phyloP scores from a whole-genome alignment of 1,284 basidiomycete species.

The Pisolithus thermaeus region DNA sequence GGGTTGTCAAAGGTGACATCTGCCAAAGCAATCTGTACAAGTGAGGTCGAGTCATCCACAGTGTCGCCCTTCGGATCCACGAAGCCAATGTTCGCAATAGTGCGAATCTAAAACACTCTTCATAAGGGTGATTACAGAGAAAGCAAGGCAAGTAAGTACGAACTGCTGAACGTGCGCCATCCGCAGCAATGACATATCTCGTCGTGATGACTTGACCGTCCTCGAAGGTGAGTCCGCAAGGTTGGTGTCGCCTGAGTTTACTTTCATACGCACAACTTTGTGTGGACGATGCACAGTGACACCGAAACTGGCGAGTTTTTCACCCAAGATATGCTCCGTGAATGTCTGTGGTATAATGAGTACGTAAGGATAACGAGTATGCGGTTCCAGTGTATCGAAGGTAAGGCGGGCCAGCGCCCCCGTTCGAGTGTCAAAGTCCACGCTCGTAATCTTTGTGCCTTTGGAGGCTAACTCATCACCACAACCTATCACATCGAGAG shows the following conservation, averaged over 20 bases:
- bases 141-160: slow-evolving; percentile 13
- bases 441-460: slow-evolving; percentile 30
- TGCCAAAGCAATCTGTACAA: slow-evolving; percentile 27
- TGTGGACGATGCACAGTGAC: slow-evolving; percentile 20
- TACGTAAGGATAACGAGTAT: slow-evolving; percentile 43
- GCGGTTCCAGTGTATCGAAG: slow-evolving; percentile 27
- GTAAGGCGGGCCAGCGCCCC: slow-evolving; percentile 25
- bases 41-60: slow-evolving; percentile 4
- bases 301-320: slow-evolving; percentile 28
- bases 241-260: slow-evolving; percentile 14
- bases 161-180: slow-evolving; percentile 49
- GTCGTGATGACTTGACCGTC: slow-evolving; percentile 40
- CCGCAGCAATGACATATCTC: slow-evolving; percentile 49
- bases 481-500: slow-evolving; percentile 41
- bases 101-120: slow-evolving; percentile 4
- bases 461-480: slow-evolving; percentile 34
- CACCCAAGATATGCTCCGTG: slow-evolving; percentile 40
- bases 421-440: slow-evolving; percentile 30
- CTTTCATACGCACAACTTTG: slow-evolving; percentile 26
- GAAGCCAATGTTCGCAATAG: slow-evolving; percentile 9
- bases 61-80: slow-evolving; percentile 3
- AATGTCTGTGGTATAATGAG: slow-evolving; percentile 41
- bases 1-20: slow-evolving; percentile 24
- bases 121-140: neutral
- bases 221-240: slow-evolving; percentile 41